Percentiles rank a stretch among this genome's conserved stretches.
Evolutionary conservation across 805 yeast species (phyloP).

Genomic region (Starmerella cellae): DNA sequence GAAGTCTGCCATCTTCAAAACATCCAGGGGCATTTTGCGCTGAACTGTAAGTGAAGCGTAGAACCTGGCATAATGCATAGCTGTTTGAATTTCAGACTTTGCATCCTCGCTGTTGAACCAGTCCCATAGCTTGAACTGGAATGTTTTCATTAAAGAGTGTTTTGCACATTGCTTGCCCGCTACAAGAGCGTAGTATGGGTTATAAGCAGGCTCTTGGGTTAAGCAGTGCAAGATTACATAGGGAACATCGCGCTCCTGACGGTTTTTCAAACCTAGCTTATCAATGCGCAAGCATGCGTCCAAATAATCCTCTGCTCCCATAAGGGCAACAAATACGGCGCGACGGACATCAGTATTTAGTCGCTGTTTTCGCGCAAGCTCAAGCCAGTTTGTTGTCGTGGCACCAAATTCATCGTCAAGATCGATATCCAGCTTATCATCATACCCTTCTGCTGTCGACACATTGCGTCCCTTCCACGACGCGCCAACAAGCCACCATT

Average conservation of each 20-base stretch:
- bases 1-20: slow-evolving; percentile 61
- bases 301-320: slow-evolving; percentile 87
- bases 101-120: slow-evolving; percentile 47
- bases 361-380: slow-evolving; percentile 69
- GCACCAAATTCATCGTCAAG: slow-evolving; percentile 42
- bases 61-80: slow-evolving; percentile 64
- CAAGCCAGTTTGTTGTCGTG: slow-evolving; percentile 63
- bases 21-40: slow-evolving; percentile 57
- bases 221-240: slow-evolving; percentile 76
- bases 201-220: slow-evolving; percentile 65
- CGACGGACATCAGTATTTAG: slow-evolving; percentile 94
- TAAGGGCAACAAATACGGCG: slow-evolving; percentile 82
- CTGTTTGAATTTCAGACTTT: slow-evolving; percentile 30
- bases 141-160: slow-evolving; percentile 64
- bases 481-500: slow-evolving; percentile 99
- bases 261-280: slow-evolving; percentile 59
- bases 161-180: slow-evolving; percentile 61
- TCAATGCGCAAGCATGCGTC: slow-evolving; percentile 78
- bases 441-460: slow-evolving; percentile 22
- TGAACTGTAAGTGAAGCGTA: slow-evolving; percentile 67
- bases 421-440: slow-evolving; percentile 39
- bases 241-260: slow-evolving; percentile 81
- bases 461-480: slow-evolving; percentile 70
- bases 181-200: slow-evolving; percentile 77
- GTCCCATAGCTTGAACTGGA: slow-evolving; percentile 88